Base-by-base conservation (phyloP, 306 rosid genomes). In the Cicer judaicum region DNA sequence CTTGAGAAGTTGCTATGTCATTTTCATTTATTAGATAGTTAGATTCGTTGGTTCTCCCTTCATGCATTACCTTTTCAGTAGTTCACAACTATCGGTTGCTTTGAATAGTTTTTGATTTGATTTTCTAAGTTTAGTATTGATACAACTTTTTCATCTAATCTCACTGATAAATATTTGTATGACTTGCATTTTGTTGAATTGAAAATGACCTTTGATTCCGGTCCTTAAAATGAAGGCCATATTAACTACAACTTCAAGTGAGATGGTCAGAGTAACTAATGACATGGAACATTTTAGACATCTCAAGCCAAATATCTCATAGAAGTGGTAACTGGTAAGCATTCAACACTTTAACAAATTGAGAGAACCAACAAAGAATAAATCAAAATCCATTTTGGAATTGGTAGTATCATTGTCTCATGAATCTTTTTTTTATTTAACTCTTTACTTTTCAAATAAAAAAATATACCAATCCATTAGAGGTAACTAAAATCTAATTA, bases 191-290 rank as follows among this genome's bases (percentile, higher is more conserved):
- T 43, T 65, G 44, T 21, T 76, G 70, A 15, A 54, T 44, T 70
- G 4, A 62, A 29, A 29, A 29, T 29, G 36, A 29, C 39, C 39
- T 42, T 36, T 11, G 49, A 44, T 61, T 52, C 73, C 60, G 2
- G 60, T 59, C 39, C 18, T n/a, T 76, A 44, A 64, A 44, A 46
- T 64, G 68, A 81, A 53, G 77, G 34, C 78, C 14, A 76, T 53
- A 53, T n/a, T 49, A 52, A 71, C 66, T 62, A 66, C 48, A 60
- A 14, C 46, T 43, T 63, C 73, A 46, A 50, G 24, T 75, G 73
- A 12, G 69, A 54, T 18, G 42, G 73, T 44, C 55, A 54, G 48
- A 70, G 38, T 18, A 29, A 34, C 70, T 16, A 7, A 50, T 19
- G 70, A 64, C 46, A n/a, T 63, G 57, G 38, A 13, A 70, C 63